Evolutionary conservation across 805 yeast genomes (phyloP).

Genomic region (Starmerella apis): DNA sequence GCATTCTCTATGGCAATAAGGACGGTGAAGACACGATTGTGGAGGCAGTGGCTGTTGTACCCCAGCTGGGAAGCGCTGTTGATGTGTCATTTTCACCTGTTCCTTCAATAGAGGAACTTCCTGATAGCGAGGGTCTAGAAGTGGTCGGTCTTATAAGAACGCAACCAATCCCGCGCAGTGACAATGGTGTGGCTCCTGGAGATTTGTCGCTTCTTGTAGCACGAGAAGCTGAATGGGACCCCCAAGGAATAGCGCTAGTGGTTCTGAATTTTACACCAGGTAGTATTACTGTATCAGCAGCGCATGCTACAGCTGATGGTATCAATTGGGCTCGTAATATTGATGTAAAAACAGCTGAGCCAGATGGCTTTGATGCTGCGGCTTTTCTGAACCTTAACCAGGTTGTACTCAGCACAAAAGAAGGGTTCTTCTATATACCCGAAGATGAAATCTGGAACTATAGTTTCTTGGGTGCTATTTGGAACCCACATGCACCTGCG

Average conservation of each 20-base stretch:
- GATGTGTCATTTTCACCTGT: slow-evolving; percentile 50
- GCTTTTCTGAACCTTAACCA: slow-evolving; percentile 46
- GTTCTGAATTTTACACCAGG: slow-evolving; percentile 73
- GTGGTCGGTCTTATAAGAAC: slow-evolving; percentile 95
- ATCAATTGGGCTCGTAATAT: slow-evolving; percentile 69
- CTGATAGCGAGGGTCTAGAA: slow-evolving; percentile 48
- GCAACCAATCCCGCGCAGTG: slow-evolving; percentile 52
- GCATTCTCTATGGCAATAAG: slow-evolving; percentile 53
- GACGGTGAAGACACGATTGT: not conserved
- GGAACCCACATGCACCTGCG: slow-evolving; percentile 53
- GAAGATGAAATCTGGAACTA: slow-evolving; percentile 81
- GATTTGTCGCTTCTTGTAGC: slow-evolving; percentile 56
- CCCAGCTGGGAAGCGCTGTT: slow-evolving; percentile 64
- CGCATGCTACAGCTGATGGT: slow-evolving; percentile 52
- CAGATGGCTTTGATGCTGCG: slow-evolving; percentile 47
- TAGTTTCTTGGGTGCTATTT: slow-evolving; percentile 75
- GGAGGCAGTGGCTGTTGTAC: slow-evolving; percentile 13
- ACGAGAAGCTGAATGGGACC: slow-evolving; percentile 36
- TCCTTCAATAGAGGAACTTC: slow-evolving; percentile 25
- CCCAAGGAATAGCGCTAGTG: slow-evolving; percentile 40
- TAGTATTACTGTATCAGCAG: slow-evolving; percentile 65
- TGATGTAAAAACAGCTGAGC: slow-evolving; percentile 39
- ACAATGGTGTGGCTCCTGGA: slow-evolving; percentile 44
- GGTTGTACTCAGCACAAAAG: slow-evolving; percentile 55
- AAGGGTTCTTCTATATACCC: slow-evolving; percentile 82